Conservation (phyloP, 1,139 yeast genomes). For the Saccharomyces hybrid region DNA sequence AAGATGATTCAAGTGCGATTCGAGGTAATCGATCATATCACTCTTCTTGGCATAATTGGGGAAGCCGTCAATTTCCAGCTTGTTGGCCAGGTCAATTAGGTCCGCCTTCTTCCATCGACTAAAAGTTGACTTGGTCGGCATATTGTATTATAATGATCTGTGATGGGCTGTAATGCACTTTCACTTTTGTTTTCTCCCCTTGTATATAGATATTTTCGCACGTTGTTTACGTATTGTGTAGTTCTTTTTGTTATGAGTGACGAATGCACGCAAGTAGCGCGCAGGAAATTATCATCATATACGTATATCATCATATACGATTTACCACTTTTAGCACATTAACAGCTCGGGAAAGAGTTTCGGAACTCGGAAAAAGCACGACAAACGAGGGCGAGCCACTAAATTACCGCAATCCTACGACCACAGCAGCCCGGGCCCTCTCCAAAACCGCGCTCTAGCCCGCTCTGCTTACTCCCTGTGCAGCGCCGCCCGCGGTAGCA, state of each 20-base stretch:
- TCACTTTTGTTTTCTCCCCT: neutral
- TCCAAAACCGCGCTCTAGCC: neutral
- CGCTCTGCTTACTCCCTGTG: neutral
- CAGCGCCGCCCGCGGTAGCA: neutral
- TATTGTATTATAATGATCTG: neutral
- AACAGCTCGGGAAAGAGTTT: neutral
- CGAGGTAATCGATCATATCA: conserved; percentile 18
- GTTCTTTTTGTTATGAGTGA: neutral
- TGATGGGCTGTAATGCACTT: neutral
- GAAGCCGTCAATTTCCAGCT: conserved; percentile 18
- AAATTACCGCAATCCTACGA: neutral
- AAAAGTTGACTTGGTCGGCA: conserved; percentile 7
- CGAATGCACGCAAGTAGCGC: neutral
- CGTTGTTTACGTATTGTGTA: neutral
- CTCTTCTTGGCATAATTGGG: conserved; percentile 19
- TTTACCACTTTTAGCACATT: neutral
- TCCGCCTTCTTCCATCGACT: conserved; percentile 27
- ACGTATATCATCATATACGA: neutral
- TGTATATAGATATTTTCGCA: neutral
- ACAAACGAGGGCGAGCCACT: neutral
- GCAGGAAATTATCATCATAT: neutral
- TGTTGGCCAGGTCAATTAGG: conserved; percentile 24
- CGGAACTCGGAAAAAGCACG: neutral
- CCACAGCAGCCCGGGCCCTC: neutral
- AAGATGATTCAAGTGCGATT: conserved; percentile 16